phyloP scores from a whole-genome alignment of 2,329 filamentous ascomycete genomes.

The Corynespora cassiicola region DNA sequence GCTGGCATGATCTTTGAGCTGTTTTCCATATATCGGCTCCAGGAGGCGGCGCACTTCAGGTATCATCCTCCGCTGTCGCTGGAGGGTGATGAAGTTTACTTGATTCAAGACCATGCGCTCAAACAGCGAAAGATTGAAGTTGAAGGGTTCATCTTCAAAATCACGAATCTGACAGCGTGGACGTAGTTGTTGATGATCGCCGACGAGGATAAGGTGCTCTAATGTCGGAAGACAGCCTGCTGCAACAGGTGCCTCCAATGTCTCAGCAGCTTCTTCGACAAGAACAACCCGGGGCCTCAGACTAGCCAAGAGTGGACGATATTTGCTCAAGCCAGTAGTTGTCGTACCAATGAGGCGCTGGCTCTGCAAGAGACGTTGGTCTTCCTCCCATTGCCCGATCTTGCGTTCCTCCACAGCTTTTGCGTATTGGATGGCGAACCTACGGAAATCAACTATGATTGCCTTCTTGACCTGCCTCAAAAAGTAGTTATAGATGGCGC shows the following conservation, averaged over 20 bases:
- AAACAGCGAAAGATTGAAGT: conserved; percentile 78
- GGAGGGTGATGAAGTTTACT: conserved; percentile 69
- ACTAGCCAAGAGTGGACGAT: conserved; percentile 71
- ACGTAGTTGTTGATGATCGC: conserved; percentile 81
- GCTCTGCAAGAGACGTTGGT: conserved; percentile 51
- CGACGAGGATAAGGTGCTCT: conserved; percentile 72
- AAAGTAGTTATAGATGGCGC: conserved; percentile 71
- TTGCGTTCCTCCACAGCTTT: conserved; percentile 60
- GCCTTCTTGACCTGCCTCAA: conserved; percentile 60
- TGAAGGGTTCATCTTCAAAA: conserved; percentile 66
- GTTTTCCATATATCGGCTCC: conserved; percentile 64
- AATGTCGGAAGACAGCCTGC: conserved; percentile 67
- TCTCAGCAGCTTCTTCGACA: conserved; percentile 83
- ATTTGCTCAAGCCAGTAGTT: conserved; percentile 82
- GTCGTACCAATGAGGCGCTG: conserved; percentile 71
- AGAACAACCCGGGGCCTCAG: conserved; percentile 72
- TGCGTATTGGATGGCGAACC: conserved; percentile 58
- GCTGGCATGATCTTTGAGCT: conserved; percentile 63
- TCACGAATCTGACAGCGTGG: conserved; percentile 70
- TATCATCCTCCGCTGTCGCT: conserved; percentile 75
- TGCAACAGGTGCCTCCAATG: conserved; percentile 68
- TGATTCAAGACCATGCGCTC: conserved; percentile 74
- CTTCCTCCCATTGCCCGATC: conserved; percentile 64
- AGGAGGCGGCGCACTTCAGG: conserved; percentile 69
- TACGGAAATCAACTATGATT: conserved; percentile 56